phyloP scores from a whole-genome alignment of 805 yeast genomes.

The Wickerhamomyces strasburgensis region DNA sequence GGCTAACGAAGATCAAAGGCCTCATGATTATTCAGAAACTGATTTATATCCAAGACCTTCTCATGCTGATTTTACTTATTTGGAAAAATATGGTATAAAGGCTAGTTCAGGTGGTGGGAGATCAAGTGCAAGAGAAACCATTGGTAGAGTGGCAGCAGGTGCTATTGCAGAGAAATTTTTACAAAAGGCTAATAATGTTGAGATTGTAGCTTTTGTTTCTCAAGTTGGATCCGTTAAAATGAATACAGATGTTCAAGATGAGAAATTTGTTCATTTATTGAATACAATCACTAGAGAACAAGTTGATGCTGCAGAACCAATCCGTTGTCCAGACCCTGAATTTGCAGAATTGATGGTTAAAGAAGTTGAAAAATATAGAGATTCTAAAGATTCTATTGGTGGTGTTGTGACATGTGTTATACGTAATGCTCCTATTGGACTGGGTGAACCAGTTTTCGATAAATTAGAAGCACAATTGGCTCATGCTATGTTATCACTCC shows the following conservation, averaged over 20 bases:
- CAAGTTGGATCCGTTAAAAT: constrained; percentile 80
- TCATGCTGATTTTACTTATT: constrained; percentile 94
- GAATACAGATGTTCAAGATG: constrained; percentile 64
- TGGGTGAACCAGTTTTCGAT: constrained; percentile 97
- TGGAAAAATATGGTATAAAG: constrained; percentile 85
- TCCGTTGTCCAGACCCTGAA: constrained; percentile 83
- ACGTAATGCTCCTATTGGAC: constrained; percentile 89
- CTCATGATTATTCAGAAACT: constrained; percentile 92
- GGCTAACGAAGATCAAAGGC: constrained; percentile 92
- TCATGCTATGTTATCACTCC: constrained; percentile 96
- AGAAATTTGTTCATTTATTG: constrained; percentile 61
- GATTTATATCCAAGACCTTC: constrained; percentile 96
- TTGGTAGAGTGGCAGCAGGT: constrained; percentile 98
- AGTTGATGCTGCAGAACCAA: constrained; percentile 84
- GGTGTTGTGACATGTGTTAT: constrained; percentile 97
- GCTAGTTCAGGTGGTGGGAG: constrained; percentile 98
- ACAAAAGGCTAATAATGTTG: constrained; percentile 70
- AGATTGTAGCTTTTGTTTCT: constrained; percentile 95
- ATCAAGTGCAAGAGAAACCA: constrained; percentile 95
- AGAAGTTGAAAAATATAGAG: constrained; percentile 82
- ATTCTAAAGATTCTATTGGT: constrained; percentile 87
- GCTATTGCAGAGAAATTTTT: constrained; percentile 95
- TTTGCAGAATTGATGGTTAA: constrained; percentile 77
- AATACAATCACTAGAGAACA: constrained; percentile 79
- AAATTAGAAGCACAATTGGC: constrained; percentile 93